A percentile compares a stretch with the other conserved stretches of the same genome.
These are phyloP conservation scores for Vinca major DNA, from an alignment of 305 asterid genomes.

Conservation along the genomic window DNA sequence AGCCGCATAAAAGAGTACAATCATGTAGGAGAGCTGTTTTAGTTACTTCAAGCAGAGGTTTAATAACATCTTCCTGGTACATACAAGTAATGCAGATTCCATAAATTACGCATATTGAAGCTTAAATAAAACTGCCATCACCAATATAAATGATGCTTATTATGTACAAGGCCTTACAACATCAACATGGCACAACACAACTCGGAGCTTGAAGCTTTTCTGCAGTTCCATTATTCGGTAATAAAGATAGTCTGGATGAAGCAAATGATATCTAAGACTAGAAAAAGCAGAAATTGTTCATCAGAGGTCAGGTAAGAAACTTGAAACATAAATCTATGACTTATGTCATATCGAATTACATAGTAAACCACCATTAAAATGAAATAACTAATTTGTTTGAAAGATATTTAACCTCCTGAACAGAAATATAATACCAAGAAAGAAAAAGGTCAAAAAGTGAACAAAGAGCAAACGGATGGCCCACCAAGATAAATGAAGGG, in stretches of 20 bases:
- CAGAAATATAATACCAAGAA: neutral
- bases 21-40: constrained; percentile 89
- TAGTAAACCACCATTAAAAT: neutral
- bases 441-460: neutral
- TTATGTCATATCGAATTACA: neutral
- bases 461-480: neutral
- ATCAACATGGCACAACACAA: constrained; percentile 89
- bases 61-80: constrained; percentile 82
- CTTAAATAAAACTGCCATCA: neutral
- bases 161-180: constrained; percentile 46
- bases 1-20: constrained; percentile 88
- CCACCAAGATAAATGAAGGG: neutral
- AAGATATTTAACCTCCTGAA: neutral
- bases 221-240: constrained; percentile 88
- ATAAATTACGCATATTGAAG: neutral
- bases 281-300: constrained; percentile 15
- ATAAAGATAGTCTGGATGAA: constrained; percentile 95
- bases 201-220: constrained; percentile 81
- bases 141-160: constrained; percentile 8
- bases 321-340: neutral
- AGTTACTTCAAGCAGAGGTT: constrained; percentile 90
- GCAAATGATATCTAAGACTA: constrained; percentile 91
- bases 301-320: constrained; percentile 10
- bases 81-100: constrained; percentile 8
- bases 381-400: neutral